Base-by-base conservation (phyloP, 306 rosid species). In the Corylus heterophylla region DNA sequence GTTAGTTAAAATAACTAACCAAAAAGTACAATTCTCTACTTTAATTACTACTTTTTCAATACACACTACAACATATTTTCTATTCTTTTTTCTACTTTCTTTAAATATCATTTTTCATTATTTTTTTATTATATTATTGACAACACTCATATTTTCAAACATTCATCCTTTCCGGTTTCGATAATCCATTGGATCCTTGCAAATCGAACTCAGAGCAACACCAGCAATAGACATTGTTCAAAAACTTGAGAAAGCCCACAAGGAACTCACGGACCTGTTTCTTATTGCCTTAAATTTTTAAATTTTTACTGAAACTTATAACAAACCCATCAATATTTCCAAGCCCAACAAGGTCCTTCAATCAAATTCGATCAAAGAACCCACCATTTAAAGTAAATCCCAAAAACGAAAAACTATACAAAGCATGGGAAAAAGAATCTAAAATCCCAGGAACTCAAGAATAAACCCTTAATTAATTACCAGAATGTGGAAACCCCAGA, bases 191-290 rank as follows among this genome's bases (percentile, higher is more conserved):
- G 88, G 83, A 48, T 87, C 90, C 22, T 82, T 55, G 44, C 54
- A 75, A 85, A 90, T 78, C 81, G 89, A 89, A 52, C 86, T 85
- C 77, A 85, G 17, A 50, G 90, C 90, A 74, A 93, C 85, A 85
- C 80, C 88, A 59, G 84, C 83, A 56, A 75, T 79, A 25, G 92
- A 89, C 97, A 90, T 90, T 51, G 76, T 89, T 72, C 63, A 75
- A 47, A 64, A 42, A 42, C 45, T 42, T 42, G 45, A 42, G 45
- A 42, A 42, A 42, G 7, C 8, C 45, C 45, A 9, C 14, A 80
- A 79, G 61, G 61, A 83, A 80, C 44, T 39, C 76, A 73, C 3
- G 75, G 84, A 77, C 69, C 35, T 22, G 9, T 62, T 54, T 78
- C n/a, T 64, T 7, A 10, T 62, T 31, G 45, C 18, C 29, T 17